phyloP scores from a whole-genome alignment of 345 rosid genomes.

The Euphorbia peplus region DNA sequence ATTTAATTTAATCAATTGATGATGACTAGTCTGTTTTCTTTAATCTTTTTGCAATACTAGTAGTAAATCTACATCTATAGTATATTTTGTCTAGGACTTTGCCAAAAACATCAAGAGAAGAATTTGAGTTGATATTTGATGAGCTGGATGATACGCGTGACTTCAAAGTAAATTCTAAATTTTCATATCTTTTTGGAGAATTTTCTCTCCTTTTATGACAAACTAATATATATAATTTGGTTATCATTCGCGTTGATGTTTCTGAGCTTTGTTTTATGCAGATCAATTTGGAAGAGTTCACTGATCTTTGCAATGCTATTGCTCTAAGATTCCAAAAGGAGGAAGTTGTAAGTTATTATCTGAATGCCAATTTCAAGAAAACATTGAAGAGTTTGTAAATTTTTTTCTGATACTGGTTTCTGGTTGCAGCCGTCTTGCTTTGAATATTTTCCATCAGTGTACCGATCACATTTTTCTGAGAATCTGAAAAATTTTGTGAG shows the following conservation, averaged over 20 bases:
- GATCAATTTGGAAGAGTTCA: slow-evolving; percentile 87
- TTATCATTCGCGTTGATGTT: neutral
- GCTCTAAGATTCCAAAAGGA: slow-evolving; percentile 87
- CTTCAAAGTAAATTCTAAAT: slow-evolving; percentile 63
- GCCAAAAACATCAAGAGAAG: slow-evolving; percentile 83
- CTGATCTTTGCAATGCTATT: slow-evolving; percentile 94
- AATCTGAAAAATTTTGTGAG: slow-evolving; percentile 67
- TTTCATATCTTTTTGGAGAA: slow-evolving; percentile 1
- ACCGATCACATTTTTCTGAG: slow-evolving; percentile 65
- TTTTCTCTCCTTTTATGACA: neutral
- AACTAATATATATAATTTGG: slow-evolving; percentile 4
- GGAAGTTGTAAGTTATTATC: slow-evolving; percentile 64
- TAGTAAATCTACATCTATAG: neutral
- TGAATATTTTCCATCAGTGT: slow-evolving; percentile 54
- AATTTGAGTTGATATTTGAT: slow-evolving; percentile 76
- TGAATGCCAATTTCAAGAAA: slow-evolving; percentile 11
- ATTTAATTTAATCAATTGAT: neutral
- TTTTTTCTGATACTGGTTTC: slow-evolving; percentile 24
- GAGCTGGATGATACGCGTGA: slow-evolving; percentile 91
- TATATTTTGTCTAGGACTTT: slow-evolving; percentile 52
- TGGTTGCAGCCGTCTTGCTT: slow-evolving; percentile 70
- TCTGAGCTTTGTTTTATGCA: slow-evolving; percentile 27
- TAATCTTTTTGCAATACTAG: neutral
- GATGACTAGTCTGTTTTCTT: neutral
- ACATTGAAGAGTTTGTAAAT: neutral